phyloP scores from a whole-genome alignment of 2,329 filamentous ascomycete species.

The Sporothrix sp. region DNA sequence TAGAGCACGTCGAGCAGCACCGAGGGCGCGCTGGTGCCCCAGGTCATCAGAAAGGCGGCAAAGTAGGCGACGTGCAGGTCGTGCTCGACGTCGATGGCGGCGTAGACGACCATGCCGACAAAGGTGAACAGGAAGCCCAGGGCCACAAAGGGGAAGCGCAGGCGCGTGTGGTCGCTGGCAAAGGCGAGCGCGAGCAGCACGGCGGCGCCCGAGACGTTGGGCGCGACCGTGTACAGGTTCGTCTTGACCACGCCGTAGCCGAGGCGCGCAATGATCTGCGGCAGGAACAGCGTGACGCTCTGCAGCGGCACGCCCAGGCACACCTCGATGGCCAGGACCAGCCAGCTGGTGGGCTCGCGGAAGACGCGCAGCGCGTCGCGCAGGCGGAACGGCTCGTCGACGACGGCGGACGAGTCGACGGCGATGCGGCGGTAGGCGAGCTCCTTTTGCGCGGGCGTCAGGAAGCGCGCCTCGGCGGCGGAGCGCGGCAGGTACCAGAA shows the following conservation, averaged over 20 bases:
- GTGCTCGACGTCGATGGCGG: conserved; percentile 50
- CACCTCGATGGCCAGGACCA: conserved; percentile 44
- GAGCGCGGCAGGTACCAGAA: conserved; percentile 59
- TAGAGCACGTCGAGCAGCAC: conserved; percentile 57
- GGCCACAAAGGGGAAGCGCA: conserved; percentile 65
- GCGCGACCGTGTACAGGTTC: conserved; percentile 73
- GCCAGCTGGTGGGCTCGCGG: conserved; percentile 37
- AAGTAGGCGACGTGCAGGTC: conserved; percentile 62
- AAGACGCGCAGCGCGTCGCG: conserved; percentile 44
- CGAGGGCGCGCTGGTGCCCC: conserved; percentile 65
- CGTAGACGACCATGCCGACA: conserved; percentile 66
- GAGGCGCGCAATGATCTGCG: conserved; percentile 19
- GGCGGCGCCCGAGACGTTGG: conserved; percentile 63
- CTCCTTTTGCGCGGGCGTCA: conserved; percentile 54
- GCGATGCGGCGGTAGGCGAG: conserved; percentile 66
- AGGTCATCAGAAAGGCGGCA: conserved; percentile 72
- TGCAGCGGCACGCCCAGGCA: conserved; percentile 52
- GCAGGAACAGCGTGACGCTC: conserved; percentile 30
- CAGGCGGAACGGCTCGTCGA: conserved; percentile 43
- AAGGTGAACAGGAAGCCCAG: conserved; percentile 66
- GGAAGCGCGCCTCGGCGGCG: conserved; percentile 50
- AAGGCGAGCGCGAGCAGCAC: conserved; percentile 67
- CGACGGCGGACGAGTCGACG: conserved; percentile 58
- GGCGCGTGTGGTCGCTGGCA: conserved; percentile 53
- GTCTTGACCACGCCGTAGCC: conserved; percentile 41